These are phyloP conservation scores for Heliamphora pulchella DNA, from an alignment of 179 eudicot species.

Conservation along the genomic window DNA sequence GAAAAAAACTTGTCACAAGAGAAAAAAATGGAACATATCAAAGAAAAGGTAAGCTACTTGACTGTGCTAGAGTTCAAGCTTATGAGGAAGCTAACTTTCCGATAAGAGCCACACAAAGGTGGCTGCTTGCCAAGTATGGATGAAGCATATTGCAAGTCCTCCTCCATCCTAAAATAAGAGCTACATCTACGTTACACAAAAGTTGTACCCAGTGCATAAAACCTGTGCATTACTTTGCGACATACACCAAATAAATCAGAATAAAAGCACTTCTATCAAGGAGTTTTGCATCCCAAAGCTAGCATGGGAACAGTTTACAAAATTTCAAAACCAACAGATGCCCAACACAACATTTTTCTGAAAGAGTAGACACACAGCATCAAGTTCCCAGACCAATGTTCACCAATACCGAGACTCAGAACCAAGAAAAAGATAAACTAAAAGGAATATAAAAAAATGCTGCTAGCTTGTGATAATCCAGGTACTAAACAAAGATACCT, in stretches of 20 bases:
- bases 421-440: background rate
- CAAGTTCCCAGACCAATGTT: background rate
- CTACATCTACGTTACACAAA: background rate
- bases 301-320: background rate
- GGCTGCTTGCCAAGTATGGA: background rate
- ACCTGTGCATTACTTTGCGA: too few relatives aligned
- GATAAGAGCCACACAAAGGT: background rate
- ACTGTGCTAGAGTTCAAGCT: background rate
- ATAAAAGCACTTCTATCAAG: background rate
- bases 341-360: background rate
- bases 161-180: background rate
- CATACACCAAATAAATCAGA: background rate
- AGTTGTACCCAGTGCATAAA: background rate
- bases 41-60: background rate
- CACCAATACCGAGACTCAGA: background rate
- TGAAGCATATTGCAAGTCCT: background rate
- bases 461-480: background rate
- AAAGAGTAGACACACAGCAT: background rate
- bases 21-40: background rate
- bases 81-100: background rate
- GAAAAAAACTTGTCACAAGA: background rate
- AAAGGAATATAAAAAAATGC: background rate
- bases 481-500: constrained; percentile 35
- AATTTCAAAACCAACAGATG: background rate
- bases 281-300: background rate